phyloP scores from a whole-genome alignment of 768 basidiomycete genomes.

The Boletus tomentosulus region DNA sequence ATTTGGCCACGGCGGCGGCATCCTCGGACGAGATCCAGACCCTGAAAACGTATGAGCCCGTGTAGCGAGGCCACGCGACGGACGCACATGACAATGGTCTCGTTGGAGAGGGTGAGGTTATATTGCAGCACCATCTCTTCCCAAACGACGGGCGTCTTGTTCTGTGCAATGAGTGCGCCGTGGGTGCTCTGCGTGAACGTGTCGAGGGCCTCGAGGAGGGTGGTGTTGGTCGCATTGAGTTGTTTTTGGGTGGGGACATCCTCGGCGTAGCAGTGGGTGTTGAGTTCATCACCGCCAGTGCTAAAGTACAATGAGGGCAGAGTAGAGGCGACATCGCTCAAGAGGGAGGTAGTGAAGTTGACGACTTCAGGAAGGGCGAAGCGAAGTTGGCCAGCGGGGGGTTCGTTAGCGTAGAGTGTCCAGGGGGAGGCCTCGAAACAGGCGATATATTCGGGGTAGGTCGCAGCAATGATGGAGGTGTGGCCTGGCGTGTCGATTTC shows the following conservation, averaged over 20 bases:
- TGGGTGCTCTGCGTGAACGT: conserved; percentile 61
- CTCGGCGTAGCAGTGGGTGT: conserved; percentile 57
- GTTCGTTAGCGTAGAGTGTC: conserved; percentile 61
- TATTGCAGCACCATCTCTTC: conserved; percentile 54
- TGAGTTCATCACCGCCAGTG: conserved; percentile 83
- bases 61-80: background rate
- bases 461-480: conserved; percentile 56
- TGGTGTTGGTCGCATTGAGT: conserved; percentile 46
- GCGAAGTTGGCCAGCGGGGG: conserved; percentile 80
- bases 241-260: conserved; percentile 58
- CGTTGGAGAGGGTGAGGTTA: conserved; percentile 38
- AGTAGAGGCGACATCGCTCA: conserved; percentile 48
- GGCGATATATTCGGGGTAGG: conserved; percentile 73
- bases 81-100: conserved; percentile 39
- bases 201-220: conserved; percentile 60
- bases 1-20: conserved; percentile 35
- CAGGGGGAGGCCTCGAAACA: conserved; percentile 58
- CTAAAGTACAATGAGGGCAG: conserved; percentile 62
- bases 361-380: conserved; percentile 58
- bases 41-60: conserved; percentile 15
- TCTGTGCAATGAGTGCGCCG: conserved; percentile 43
- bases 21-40: conserved; percentile 47
- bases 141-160: conserved; percentile 82
- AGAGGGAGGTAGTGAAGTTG: conserved; percentile 53
- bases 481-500: conserved; percentile 88